phyloP scores from a whole-genome alignment of 176 grass and related monocot species.

The Alopecurus myosuroides region DNA sequence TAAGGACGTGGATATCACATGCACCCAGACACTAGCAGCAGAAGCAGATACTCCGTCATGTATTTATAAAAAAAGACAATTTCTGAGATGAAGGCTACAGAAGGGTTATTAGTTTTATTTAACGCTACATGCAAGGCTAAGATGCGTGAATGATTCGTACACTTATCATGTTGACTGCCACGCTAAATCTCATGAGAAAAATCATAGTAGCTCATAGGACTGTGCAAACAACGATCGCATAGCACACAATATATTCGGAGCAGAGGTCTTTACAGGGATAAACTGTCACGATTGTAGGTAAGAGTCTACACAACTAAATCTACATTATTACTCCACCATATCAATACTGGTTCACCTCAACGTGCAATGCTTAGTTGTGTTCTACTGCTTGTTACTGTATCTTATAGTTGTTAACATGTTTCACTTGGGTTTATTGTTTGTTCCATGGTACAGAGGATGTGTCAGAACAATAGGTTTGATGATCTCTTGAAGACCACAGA shows the following conservation, averaged over 20 bases:
- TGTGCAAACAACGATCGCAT: conserved; percentile 69
- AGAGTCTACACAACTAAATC: conserved; percentile 69
- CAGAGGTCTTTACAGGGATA: conserved; percentile 72
- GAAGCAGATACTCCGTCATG: too few relatives aligned
- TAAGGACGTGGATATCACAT: too few relatives aligned
- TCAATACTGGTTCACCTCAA: conserved; percentile 77
- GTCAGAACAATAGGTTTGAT: conserved; percentile 51
- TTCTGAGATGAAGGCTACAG: too few relatives aligned
- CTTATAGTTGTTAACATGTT: background rate
- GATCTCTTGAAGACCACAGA: conserved; percentile 71
- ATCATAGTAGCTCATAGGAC: conserved; percentile 61
- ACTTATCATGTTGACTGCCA: conserved; percentile 35
- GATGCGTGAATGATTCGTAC: conserved; percentile 70
- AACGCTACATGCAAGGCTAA: too few relatives aligned
- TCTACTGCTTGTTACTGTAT: background rate
- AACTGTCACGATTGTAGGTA: conserved; percentile 60
- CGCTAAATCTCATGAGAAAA: conserved; percentile 34
- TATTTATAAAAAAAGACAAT: too few relatives aligned
- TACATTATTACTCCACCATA: conserved; percentile 85
- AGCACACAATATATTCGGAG: conserved; percentile 69
- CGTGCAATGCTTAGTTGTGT: conserved; percentile 53
- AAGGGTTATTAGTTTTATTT: too few relatives aligned
- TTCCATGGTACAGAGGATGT: conserved; percentile 54
- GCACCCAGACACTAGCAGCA: too few relatives aligned
- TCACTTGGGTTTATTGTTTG: background rate